Conservation (phyloP, 2,329 filamentous ascomycete species). For the Calonectria pauciramosa region DNA sequence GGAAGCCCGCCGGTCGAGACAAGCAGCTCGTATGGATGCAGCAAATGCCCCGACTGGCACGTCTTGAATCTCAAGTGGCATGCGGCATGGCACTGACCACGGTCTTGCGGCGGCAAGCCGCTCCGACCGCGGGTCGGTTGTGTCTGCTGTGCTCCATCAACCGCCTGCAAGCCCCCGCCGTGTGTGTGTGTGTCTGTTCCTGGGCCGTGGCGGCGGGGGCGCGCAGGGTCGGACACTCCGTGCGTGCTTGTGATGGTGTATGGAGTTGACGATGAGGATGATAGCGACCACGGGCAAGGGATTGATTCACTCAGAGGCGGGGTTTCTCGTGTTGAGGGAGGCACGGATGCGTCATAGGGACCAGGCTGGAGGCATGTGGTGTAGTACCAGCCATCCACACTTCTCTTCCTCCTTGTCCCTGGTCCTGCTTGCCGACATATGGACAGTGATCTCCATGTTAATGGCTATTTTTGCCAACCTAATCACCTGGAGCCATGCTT, state of each 20-base stretch:
- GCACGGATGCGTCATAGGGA: constrained; percentile 15
- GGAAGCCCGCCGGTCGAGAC: constrained; percentile 16
- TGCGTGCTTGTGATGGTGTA: constrained; percentile 23
- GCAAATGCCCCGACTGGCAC: constrained; percentile 10
- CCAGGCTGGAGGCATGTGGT: constrained; percentile 8
- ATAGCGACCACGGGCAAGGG: constrained; percentile 27
- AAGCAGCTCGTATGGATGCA: constrained; percentile 19
- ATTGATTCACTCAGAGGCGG: neutral
- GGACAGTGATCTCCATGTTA: neutral
- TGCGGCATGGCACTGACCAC: constrained; percentile 11
- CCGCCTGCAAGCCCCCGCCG: constrained; percentile 13
- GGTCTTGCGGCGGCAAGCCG: neutral
- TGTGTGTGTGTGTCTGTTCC: constrained; percentile 19
- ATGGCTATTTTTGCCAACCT: neutral
- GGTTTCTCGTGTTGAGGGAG: constrained; percentile 20
- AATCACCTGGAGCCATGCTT: neutral
- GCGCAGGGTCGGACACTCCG: constrained; percentile 39
- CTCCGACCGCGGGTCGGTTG: neutral
- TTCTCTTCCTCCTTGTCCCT: constrained; percentile 2
- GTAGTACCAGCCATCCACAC: constrained; percentile 9
- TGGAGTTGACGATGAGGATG: constrained; percentile 26
- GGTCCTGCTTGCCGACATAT: neutral
- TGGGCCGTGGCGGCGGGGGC: constrained; percentile 20
- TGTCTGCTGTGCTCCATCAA: neutral
- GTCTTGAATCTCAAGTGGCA: neutral